Evolutionary conservation across 208 protist species (phyloP), one percentile per base, ranked within the genome.

Genomic region (Trypanosomatidae sp.): DNA sequence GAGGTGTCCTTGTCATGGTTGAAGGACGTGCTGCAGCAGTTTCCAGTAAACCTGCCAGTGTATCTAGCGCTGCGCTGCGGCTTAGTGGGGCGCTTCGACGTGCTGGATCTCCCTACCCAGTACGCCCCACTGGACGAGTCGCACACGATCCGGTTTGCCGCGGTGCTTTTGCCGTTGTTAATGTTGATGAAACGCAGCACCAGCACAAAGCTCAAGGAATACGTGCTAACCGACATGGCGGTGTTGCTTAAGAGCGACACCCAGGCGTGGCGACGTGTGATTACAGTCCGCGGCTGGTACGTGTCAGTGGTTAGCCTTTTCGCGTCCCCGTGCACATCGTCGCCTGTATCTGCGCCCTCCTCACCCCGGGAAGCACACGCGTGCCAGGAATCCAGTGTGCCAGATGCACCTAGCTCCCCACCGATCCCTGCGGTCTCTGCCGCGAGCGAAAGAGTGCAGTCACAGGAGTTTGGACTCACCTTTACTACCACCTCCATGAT

Each of bases 1-100:
- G 85, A 90, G 67, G 82, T 92, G 56, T 93, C 86, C n/a, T 79
- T 97, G 19, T 80, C 82, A 43, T 95, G 88, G 90, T 65, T 97
- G 33, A 77, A 71, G n/a, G 82, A 89, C 41, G 79, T 86, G 30
- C 68, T 92, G 68, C 65, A 69, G 30, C 49, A 30, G 39, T 85
- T 59, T n/a, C 65, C 74, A 12, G 71, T 85, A 43, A 85, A 83
- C 62, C 62, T 77, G 25, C 41, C 74, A 1, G 68, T 88, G n/a
- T 97, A 97, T 72, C 46, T 88, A 53, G 76, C 85, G 9, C 56
- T 97, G 60, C 90, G 86, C 69, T 86, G 82, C 13, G 86, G 79
- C 12, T 64, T 97, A 8, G 81, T 92, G n/a, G 90, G 85, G 33
- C 73, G 80, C 43, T 95, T 93, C 74, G 77, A 87, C 65, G 59